phyloP scores from a whole-genome alignment of 768 basidiomycete species.

The Neoboletus brunneissimus region DNA sequence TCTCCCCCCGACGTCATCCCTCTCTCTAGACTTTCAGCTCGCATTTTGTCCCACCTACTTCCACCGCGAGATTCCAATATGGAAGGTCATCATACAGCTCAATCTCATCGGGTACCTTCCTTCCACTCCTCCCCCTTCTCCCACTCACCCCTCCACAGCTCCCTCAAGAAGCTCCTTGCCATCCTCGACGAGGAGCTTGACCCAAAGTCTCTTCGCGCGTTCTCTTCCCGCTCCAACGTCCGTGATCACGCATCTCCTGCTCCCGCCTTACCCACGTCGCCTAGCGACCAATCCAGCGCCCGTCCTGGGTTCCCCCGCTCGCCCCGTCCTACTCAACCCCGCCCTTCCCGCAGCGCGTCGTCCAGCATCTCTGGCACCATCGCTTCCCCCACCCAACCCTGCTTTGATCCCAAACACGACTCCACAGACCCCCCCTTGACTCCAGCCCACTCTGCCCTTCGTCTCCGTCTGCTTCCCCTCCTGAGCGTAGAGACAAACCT shows the following conservation, averaged over 20 bases:
- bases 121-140: not conserved
- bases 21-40: conserved; percentile 58
- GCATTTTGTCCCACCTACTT: conserved; percentile 63
- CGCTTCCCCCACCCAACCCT: not conserved
- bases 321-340: not conserved
- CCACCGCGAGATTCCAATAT: conserved; percentile 52
- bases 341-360: not conserved
- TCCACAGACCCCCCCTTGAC: conserved; percentile 20
- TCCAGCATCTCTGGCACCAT: not conserved
- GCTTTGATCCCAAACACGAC: not conserved
- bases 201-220: conserved; percentile 5
- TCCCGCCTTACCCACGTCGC: conserved; percentile 1
- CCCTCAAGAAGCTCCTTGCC: conserved; percentile 56
- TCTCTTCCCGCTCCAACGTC: conserved; percentile 2
- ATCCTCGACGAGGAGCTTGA: conserved; percentile 49
- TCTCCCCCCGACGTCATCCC: not conserved
- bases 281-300: not conserved
- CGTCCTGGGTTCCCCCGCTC: not conserved
- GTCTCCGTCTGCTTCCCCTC: conserved; percentile 48
- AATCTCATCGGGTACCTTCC: conserved; percentile 58
- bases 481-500: conserved; percentile 53
- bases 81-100: conserved; percentile 66
- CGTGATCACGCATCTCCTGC: conserved; percentile 32
- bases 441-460: conserved; percentile 22
- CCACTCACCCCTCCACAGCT: conserved; percentile 35